A percentile compares a stretch with the other conserved stretches of the same genome.
Conservation (phyloP, 495 filamentous ascomycete genomes). For the Xylaria acuta region DNA sequence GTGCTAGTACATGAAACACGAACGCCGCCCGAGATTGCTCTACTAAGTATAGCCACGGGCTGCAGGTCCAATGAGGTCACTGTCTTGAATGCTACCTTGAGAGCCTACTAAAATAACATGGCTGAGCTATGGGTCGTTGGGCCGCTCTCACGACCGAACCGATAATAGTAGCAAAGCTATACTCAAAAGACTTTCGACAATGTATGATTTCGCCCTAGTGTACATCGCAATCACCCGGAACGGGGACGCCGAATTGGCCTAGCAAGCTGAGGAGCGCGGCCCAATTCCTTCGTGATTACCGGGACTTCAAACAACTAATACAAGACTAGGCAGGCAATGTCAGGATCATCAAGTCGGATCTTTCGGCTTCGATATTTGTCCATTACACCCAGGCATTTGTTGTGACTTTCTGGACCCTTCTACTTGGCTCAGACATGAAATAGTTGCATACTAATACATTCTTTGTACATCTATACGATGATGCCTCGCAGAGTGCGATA, state of each 20-base stretch:
- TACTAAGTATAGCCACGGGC: neutral
- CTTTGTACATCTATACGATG: constrained; percentile 33
- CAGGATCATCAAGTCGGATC: neutral
- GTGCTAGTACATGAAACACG: constrained; percentile 22
- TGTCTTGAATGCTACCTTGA: neutral
- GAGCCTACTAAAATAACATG: neutral
- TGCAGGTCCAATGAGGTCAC: constrained; percentile 16
- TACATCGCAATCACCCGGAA: constrained; percentile 13
- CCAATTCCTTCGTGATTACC: constrained; percentile 13
- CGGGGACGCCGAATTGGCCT: constrained; percentile 8
- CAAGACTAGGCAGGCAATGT: neutral
- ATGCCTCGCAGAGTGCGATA: constrained; percentile 24
- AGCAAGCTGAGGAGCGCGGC: constrained; percentile 5
- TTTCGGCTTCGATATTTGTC: constrained; percentile 7
- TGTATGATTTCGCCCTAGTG: constrained; percentile 9
- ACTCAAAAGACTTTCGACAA: neutral
- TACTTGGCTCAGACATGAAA: constrained; percentile 26
- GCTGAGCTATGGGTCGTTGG: neutral
- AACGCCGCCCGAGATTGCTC: neutral
- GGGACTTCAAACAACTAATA: neutral
- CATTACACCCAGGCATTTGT: neutral
- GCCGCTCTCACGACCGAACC: neutral
- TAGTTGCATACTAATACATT: constrained; percentile 39
- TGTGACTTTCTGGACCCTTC: neutral
- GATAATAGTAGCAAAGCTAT: constrained; percentile 10